Conservation (phyloP, 495 filamentous ascomycete species). For the Immersiella caudata region DNA sequence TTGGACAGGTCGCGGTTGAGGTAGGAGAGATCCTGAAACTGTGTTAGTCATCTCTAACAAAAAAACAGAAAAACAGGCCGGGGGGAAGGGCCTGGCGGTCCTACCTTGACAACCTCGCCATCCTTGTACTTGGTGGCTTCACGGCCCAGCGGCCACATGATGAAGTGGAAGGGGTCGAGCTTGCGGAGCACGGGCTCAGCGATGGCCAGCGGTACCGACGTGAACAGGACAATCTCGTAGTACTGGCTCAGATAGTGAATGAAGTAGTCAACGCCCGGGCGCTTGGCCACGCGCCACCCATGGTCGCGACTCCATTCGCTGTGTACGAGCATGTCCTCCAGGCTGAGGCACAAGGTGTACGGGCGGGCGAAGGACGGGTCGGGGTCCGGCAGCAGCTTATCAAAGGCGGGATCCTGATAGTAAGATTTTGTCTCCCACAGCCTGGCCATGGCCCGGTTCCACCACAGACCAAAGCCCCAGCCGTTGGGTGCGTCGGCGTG, state of each 20-base stretch:
- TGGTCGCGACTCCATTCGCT: conserved; percentile 92
- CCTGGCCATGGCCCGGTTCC: conserved; percentile 74
- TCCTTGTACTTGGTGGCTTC: conserved; percentile 95
- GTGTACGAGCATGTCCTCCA: conserved; percentile 93
- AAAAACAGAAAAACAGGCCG: not conserved
- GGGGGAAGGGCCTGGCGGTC: conserved; percentile 25
- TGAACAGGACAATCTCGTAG: conserved; percentile 96
- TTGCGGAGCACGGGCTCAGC: conserved; percentile 89
- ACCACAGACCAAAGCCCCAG: conserved; percentile 65
- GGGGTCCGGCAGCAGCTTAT: conserved; percentile 87
- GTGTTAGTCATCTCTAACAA: conserved; percentile 10
- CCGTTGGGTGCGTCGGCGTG: conserved; percentile 73
- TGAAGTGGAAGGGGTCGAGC: conserved; percentile 92
- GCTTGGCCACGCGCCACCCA: conserved; percentile 94
- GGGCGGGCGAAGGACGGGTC: conserved; percentile 79
- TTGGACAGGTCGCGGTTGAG: conserved; percentile 94
- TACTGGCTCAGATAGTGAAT: conserved; percentile 93
- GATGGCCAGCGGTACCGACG: conserved; percentile 75
- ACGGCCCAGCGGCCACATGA: conserved; percentile 92
- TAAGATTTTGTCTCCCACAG: conserved; percentile 74
- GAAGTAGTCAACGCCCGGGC: conserved; percentile 96
- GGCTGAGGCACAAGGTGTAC: conserved; percentile 88
- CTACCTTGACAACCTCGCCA: conserved; percentile 94
- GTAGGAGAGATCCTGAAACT: conserved; percentile 81
- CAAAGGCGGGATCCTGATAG: conserved; percentile 95